A percentile compares a stretch with the other conserved stretches of the same genome.
These are phyloP conservation scores for Toxoplasma gondii DNA, from an alignment of 169 alveolate species.

Conservation along the genomic window DNA sequence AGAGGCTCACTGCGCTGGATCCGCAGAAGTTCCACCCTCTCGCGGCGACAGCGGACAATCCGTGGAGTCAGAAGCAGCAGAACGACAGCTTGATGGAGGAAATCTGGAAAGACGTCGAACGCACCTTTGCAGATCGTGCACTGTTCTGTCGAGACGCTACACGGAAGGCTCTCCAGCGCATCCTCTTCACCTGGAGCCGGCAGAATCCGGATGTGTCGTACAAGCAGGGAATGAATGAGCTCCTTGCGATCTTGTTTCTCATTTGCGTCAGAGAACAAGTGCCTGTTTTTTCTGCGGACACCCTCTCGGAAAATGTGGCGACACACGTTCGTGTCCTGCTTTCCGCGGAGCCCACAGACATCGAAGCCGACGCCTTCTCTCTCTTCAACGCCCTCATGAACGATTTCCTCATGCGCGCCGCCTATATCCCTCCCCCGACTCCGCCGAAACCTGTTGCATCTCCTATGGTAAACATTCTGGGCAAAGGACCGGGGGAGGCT, in stretches of 20 bases:
- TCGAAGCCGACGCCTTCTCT: conserved; percentile 79
- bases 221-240: conserved; percentile 85
- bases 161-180: conserved; percentile 78
- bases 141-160: conserved; percentile 79
- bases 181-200: conserved; percentile 86
- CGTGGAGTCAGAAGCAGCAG: conserved; percentile 73
- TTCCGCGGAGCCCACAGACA: conserved; percentile 74
- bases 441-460: not conserved
- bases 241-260: conserved; percentile 67
- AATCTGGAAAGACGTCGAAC: conserved; percentile 77
- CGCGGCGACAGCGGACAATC: conserved; percentile 69
- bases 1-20: conserved; percentile 58
- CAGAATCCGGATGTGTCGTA: conserved; percentile 85
- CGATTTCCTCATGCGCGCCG: conserved; percentile 69
- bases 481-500: conserved; percentile 9
- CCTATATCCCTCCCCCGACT: conserved; percentile 48
- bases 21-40: conserved; percentile 66
- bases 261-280: conserved; percentile 71
- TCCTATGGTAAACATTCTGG: not conserved
- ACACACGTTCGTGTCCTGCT: conserved; percentile 50
- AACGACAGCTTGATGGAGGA: conserved; percentile 73
- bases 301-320: not conserved
- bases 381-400: conserved; percentile 79
- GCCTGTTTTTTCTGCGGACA: not conserved
- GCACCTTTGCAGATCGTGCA: conserved; percentile 78